Conservation (phyloP, 2,329 filamentous ascomycete species). For the Ophiostoma angusticollis region DNA sequence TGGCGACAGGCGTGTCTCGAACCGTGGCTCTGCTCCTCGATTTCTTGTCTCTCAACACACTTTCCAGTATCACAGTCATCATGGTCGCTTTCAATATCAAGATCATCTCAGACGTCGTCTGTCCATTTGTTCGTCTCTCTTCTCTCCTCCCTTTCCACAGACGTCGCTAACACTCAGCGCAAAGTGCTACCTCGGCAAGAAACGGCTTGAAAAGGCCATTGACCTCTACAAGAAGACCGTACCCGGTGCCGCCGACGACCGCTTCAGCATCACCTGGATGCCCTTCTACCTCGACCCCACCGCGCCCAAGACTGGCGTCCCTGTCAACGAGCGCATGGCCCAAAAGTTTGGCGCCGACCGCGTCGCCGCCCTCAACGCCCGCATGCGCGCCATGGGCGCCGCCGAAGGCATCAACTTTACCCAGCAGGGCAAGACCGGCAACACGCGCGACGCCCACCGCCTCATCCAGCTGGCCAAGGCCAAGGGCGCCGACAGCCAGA, state of each 20-base stretch:
- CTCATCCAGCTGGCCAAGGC: conserved; percentile 56
- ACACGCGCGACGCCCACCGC: conserved; percentile 68
- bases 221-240: conserved; percentile 48
- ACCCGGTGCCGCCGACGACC: conserved; percentile 46
- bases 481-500: conserved; percentile 14
- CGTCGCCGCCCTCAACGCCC: conserved; percentile 14
- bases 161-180: conserved; percentile 15
- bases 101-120: conserved; percentile 70
- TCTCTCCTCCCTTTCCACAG: neutral
- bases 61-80: conserved; percentile 6
- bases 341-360: conserved; percentile 55
- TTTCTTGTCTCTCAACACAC: too few species aligned
- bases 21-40: too few species aligned
- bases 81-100: conserved; percentile 70
- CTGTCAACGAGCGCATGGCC: conserved; percentile 39
- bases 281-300: conserved; percentile 71
- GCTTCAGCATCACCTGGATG: conserved; percentile 60
- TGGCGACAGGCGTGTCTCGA: too few species aligned
- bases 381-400: conserved; percentile 42
- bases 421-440: conserved; percentile 58
- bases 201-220: conserved; percentile 62
- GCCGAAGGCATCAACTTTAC: conserved; percentile 61
- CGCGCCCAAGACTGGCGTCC: conserved; percentile 33
- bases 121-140: conserved; percentile 40
- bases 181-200: conserved; percentile 67